Conservation (phyloP, 139 green algal genomes). For the Mesostigma viride region DNA sequence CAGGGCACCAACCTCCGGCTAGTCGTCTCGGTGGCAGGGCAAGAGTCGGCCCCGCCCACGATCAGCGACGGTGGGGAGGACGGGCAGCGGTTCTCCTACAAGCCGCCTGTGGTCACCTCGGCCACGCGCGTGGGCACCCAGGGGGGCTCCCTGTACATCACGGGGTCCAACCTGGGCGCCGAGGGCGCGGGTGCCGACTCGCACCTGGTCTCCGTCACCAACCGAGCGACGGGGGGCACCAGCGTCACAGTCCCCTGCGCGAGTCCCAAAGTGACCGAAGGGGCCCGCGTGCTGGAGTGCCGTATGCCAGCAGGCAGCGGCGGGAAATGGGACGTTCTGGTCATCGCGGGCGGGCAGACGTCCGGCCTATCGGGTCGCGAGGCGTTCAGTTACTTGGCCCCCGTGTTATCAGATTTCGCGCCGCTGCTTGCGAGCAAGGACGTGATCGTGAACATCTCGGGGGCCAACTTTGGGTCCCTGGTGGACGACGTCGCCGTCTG, state of each 20-base stretch:
- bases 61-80: background rate
- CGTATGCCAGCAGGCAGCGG: background rate
- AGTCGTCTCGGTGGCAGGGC: background rate
- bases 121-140: background rate
- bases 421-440: background rate
- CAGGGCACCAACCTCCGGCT: background rate
- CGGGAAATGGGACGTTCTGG: background rate
- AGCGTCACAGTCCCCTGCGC: background rate
- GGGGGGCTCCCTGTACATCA: background rate
- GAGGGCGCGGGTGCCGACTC: background rate
- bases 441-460: background rate
- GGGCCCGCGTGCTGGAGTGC: background rate
- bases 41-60: background rate
- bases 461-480: background rate
- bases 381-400: background rate
- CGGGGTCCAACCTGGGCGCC: background rate
- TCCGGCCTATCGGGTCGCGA: background rate
- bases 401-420: background rate
- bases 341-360: background rate
- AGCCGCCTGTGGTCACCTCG: background rate
- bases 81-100: background rate
- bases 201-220: background rate
- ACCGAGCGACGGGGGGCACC: no score
- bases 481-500: no score
- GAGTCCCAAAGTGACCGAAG: background rate